phyloP scores from a whole-genome alignment of 2,329 filamentous ascomycete genomes.

The Daldinia eschscholtzii region DNA sequence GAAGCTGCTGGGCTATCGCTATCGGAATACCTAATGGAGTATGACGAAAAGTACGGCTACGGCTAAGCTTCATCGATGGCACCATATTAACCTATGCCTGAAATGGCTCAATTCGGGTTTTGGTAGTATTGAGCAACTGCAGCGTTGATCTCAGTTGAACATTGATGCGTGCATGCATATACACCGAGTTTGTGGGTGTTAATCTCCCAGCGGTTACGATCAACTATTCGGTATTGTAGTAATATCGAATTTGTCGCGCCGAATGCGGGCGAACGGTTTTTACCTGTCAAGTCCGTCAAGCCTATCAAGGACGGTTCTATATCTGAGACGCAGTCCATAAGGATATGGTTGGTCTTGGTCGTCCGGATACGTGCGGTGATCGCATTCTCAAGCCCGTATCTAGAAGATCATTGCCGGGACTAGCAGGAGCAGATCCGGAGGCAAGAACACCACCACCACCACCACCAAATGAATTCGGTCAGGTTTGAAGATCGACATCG shows the following conservation, averaged over 20 bases:
- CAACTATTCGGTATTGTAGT: conserved; percentile 10
- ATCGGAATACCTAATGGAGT: conserved; percentile 18
- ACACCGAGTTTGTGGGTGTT: conserved; percentile 12
- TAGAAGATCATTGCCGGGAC: conserved; percentile 42
- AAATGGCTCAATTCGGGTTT: conserved; percentile 28
- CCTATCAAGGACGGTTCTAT: conserved; percentile 2
- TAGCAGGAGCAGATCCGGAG: conserved; percentile 38
- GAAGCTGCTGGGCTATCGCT: conserved; percentile 3
- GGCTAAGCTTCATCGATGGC: conserved; percentile 32
- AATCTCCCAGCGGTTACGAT: conserved; percentile 25
- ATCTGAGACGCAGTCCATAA: conserved; percentile 28
- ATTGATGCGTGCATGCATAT: conserved; percentile 16
- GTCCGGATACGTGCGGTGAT: conserved; percentile 25
- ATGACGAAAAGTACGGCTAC: conserved; percentile 21
- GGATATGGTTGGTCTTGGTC: conserved; percentile 4
- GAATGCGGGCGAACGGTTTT: neutral
- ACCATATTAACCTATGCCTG: conserved; percentile 17
- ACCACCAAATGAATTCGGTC: neutral
- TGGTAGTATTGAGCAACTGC: conserved; percentile 4
- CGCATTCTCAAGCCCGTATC: conserved; percentile 23
- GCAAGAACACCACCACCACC: neutral
- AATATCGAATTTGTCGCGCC: conserved; percentile 19
- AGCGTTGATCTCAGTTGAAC: conserved; percentile 11
- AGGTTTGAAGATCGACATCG: neutral
- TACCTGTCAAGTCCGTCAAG: neutral